phyloP scores from a whole-genome alignment of 495 filamentous ascomycete species.

The Rhizodiscina lignyota region DNA sequence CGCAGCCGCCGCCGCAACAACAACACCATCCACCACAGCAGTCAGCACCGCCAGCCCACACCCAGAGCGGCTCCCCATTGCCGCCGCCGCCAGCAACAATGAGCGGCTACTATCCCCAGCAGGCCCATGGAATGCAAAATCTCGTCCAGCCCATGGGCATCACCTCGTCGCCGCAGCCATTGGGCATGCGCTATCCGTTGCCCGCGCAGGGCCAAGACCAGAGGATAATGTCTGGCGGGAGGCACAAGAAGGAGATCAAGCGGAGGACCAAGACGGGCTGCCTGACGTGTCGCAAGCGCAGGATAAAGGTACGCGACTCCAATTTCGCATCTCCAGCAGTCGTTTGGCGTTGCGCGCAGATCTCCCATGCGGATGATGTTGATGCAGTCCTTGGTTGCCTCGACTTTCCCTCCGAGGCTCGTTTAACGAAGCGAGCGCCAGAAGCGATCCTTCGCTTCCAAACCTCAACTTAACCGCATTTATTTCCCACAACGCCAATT shows the following conservation, averaged over 20 bases:
- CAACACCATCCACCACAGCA: conserved; percentile 13
- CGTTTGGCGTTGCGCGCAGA: background rate
- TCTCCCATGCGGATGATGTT: background rate
- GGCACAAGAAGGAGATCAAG: conserved; percentile 98
- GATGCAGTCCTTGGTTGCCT: too few relatives aligned
- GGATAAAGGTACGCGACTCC: conserved; percentile 78
- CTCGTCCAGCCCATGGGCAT: conserved; percentile 22
- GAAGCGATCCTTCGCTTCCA: too few relatives aligned
- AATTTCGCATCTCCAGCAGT: conserved; percentile 2
- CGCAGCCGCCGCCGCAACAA: conserved; percentile 17
- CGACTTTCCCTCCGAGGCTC: too few relatives aligned
- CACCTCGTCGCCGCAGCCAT: conserved; percentile 23
- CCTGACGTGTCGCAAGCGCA: conserved; percentile 86
- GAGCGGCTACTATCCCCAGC: conserved; percentile 17
- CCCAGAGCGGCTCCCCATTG: too few relatives aligned
- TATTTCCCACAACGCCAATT: too few relatives aligned
- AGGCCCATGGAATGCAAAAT: conserved; percentile 18
- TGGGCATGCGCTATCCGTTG: conserved; percentile 42
- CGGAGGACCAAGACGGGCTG: conserved; percentile 95
- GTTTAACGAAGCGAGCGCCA: too few relatives aligned
- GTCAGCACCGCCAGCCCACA: conserved; percentile 13
- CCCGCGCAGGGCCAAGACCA: conserved; percentile 29
- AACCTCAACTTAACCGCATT: too few relatives aligned
- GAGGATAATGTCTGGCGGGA: conserved; percentile 58
- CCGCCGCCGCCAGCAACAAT: conserved; percentile 20